These are phyloP conservation scores for Cladosporium sp. DNA, from an alignment of 2,329 filamentous ascomycete genomes.

Conservation along the genomic window DNA sequence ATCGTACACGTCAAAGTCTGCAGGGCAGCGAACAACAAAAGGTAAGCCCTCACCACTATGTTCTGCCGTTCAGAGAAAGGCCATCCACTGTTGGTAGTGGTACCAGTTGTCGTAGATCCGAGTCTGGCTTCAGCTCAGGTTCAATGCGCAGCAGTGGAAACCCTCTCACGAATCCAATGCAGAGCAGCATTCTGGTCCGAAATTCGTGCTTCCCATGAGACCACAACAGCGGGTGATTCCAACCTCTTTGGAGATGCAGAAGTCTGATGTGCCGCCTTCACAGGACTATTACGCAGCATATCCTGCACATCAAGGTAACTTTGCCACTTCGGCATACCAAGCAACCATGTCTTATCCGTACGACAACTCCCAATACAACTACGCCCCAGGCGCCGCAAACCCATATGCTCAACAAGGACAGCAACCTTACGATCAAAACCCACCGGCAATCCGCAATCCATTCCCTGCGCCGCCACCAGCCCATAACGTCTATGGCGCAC, in stretches of 20 bases:
- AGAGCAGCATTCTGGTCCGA: no score
- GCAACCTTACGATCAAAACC: conserved; percentile 27
- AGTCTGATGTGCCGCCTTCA: background rate
- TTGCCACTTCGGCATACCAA: background rate
- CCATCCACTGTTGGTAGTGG: no score
- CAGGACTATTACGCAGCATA: background rate
- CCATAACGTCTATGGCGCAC: conserved; percentile 18
- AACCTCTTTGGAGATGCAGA: background rate
- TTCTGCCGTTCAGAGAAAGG: background rate
- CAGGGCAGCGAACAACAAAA: background rate
- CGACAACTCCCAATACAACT: conserved; percentile 19
- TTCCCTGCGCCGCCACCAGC: conserved; percentile 62
- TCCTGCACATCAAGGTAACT: background rate
- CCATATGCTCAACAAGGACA: conserved; percentile 44
- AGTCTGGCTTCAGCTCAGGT: no score
- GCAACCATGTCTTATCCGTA: conserved; percentile 12
- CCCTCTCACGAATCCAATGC: no score
- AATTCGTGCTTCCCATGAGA: background rate
- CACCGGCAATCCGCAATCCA: conserved; percentile 74
- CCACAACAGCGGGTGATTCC: background rate
- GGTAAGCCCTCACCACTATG: background rate
- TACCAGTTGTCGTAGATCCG: no score
- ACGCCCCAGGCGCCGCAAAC: conserved; percentile 28
- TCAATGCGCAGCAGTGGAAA: background rate
- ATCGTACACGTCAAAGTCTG: no score